Evolutionary conservation across 495 filamentous ascomycete species (phyloP).

Genomic region (Aspergillus cristatus): DNA sequence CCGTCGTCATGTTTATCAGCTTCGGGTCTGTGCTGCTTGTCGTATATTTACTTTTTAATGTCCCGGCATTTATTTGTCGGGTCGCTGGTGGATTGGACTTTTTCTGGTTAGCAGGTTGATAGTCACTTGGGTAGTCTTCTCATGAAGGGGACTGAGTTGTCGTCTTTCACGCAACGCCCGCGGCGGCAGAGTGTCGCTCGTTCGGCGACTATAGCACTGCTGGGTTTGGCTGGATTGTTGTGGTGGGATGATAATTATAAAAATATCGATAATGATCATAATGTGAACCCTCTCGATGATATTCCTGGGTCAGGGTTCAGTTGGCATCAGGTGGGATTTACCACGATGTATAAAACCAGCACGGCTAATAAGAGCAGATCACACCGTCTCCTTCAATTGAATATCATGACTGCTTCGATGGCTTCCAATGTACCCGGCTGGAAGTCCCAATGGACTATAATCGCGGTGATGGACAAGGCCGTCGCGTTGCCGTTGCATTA

Average conservation of each 20-base stretch:
- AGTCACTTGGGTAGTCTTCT: too few species aligned
- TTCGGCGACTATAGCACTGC: slow-evolving; percentile 3
- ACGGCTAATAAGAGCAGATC: slow-evolving; percentile 11
- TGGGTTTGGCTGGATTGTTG: slow-evolving; percentile 2
- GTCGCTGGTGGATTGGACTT: too few species aligned
- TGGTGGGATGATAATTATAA: slow-evolving; percentile 6
- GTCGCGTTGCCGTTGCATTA: slow-evolving; percentile 41
- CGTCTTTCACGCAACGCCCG: too few species aligned
- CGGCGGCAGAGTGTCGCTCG: slow-evolving; percentile 2
- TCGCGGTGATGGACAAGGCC: slow-evolving; percentile 22
- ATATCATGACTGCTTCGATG: slow-evolving; percentile 33
- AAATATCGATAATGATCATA: too few species aligned
- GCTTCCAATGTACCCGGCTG: slow-evolving; percentile 45
- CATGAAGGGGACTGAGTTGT: too few species aligned
- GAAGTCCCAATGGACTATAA: slow-evolving; percentile 51
- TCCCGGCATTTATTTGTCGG: too few species aligned
- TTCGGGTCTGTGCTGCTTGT: too few species aligned
- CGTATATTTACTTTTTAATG: too few species aligned
- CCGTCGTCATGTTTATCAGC: too few species aligned
- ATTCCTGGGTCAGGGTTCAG: not conserved
- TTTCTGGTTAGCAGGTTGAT: too few species aligned
- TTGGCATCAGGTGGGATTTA: too few species aligned
- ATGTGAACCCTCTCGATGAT: too few species aligned
- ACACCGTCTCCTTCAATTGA: slow-evolving; percentile 19
- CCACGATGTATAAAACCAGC: slow-evolving; percentile 1